Conservation (phyloP, 805 yeast genomes). For the Komagataella mondaviorum region DNA sequence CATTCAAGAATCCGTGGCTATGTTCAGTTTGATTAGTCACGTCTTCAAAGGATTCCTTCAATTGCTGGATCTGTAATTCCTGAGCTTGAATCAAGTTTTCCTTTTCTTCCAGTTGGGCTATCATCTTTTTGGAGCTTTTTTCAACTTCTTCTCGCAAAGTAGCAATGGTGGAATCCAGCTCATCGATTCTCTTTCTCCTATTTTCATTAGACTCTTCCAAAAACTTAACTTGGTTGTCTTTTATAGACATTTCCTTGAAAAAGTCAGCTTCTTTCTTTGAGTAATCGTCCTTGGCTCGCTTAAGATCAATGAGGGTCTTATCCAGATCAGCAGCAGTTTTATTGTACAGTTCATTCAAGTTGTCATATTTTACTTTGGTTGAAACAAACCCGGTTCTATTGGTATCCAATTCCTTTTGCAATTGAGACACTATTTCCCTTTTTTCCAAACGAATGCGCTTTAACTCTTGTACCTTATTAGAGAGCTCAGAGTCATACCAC, state of each 20-base stretch:
- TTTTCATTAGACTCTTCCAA: slow-evolving; percentile 41
- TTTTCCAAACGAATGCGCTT: slow-evolving; percentile 14
- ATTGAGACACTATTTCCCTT: slow-evolving; percentile 15
- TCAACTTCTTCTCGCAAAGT: slow-evolving; percentile 25
- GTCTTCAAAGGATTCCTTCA: slow-evolving; percentile 31
- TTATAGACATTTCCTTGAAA: slow-evolving; percentile 42
- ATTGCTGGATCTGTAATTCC: slow-evolving; percentile 23
- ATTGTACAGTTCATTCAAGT: slow-evolving; percentile 19
- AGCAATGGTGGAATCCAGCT: slow-evolving; percentile 35
- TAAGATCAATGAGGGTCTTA: slow-evolving; percentile 27
- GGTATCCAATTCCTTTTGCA: slow-evolving; percentile 22
- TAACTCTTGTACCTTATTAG: slow-evolving; percentile 13
- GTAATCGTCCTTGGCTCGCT: slow-evolving; percentile 29
- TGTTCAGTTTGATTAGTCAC: slow-evolving; percentile 13
- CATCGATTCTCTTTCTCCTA: slow-evolving; percentile 33
- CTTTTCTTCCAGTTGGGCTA: slow-evolving; percentile 20
- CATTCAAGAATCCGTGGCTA: slow-evolving; percentile 25
- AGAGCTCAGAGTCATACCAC: slow-evolving; percentile 23
- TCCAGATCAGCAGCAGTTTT: slow-evolving; percentile 26
- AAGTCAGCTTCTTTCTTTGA: slow-evolving; percentile 33
- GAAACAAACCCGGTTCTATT: slow-evolving; percentile 17
- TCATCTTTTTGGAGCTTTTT: slow-evolving; percentile 20
- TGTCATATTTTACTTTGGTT: slow-evolving; percentile 14
- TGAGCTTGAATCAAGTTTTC: slow-evolving; percentile 20
- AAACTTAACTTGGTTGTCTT: slow-evolving; percentile 45